These are phyloP conservation scores for Talaromyces stipitatus DNA, from an alignment of 495 filamentous ascomycete species.

Conservation along the genomic window DNA sequence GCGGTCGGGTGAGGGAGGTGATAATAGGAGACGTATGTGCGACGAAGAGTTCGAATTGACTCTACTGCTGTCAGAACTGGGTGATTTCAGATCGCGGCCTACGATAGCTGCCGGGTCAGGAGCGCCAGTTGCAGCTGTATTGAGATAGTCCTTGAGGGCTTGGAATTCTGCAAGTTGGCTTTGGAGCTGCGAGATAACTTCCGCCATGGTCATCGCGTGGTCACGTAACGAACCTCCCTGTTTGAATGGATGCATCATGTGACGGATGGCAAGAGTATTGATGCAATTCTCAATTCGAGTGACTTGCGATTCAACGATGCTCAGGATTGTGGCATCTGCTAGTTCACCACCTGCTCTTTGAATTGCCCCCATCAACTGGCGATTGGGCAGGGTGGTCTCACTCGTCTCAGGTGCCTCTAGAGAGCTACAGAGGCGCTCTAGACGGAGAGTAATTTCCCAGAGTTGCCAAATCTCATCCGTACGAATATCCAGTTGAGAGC, in stretches of 20 bases:
- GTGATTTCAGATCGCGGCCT: constrained; percentile 10
- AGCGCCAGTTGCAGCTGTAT: constrained; percentile 23
- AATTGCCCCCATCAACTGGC: constrained; percentile 73
- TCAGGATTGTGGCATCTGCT: constrained; percentile 74
- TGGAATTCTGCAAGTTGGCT: constrained; percentile 43
- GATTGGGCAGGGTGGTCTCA: constrained; percentile 63
- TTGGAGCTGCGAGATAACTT: constrained; percentile 40
- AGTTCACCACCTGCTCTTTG: constrained; percentile 77
- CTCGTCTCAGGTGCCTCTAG: constrained; percentile 57
- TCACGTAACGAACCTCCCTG: constrained; percentile 36
- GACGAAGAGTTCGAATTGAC: constrained; percentile 27
- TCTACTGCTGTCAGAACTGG: constrained; percentile 14
- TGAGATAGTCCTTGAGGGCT: constrained; percentile 41
- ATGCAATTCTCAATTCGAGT: constrained; percentile 84
- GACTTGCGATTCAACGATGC: constrained; percentile 89
- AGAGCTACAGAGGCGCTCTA: constrained; percentile 87
- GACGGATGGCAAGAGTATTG: constrained; percentile 56
- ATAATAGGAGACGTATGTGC: not conserved
- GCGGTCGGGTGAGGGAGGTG: not conserved
- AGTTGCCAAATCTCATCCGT: constrained; percentile 79
- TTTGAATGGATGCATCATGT: constrained; percentile 51
- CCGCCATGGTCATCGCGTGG: constrained; percentile 44
- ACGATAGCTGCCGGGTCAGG: constrained; percentile 14
- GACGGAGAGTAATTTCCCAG: constrained; percentile 79
- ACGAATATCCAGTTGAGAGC: constrained; percentile 61